Base-by-base conservation (phyloP, 371 early-diverging fungal genomes). In the Catenaria anguillulae region DNA sequence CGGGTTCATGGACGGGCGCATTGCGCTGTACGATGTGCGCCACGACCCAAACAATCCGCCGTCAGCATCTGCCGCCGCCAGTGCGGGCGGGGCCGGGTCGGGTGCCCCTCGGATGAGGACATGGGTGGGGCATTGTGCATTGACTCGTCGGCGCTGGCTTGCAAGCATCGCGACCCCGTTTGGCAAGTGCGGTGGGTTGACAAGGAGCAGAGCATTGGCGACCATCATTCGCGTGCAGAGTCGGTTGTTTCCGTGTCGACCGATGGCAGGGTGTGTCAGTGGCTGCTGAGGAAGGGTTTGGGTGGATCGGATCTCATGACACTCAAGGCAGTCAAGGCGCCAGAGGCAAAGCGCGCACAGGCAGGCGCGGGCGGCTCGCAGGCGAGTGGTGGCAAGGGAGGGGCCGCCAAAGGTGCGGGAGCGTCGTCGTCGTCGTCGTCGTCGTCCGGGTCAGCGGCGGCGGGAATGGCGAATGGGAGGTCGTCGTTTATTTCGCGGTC, bases 101-200 rank as follows among this genome's bases (percentile, higher is more conserved):
- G 40, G 40, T 40, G 17, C n/a, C n/a, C n/a, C n/a, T n/a, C n/a
- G n/a, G n/a, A n/a, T n/a, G 17, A 5, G 10, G 40, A 40, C 40
- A 5, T 10, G 40, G 40, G 10, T 10, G 40, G 17, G 5, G 40
- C 40, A 17, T 5, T 31, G 31, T 54, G 55, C 29, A 50, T 21
- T 23, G 26, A 19, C 19, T 34, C 3, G 59, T 69, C 74, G 58
- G 69, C 72, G 52, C 65, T 66, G 40, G 56, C 64, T 31, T 75
- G 75, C 23, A 77, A 77, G 56, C 80, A 79, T 60, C 72, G 74
- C 56, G 80, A 79, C 61, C 72, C 80, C 8, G 74, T 79, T 0
- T 79, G 80, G 80, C 78, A 77, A 66, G 67, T 79, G 24, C 67
- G 70, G 46, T 79, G 80, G 80, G 72, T 77, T 23, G 77, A 73